Percentiles rank a stretch among this genome's conserved stretches.
These are phyloP conservation scores for Alternaria arbusti DNA, from an alignment of 2,329 filamentous ascomycete genomes.

Conservation along the genomic window DNA sequence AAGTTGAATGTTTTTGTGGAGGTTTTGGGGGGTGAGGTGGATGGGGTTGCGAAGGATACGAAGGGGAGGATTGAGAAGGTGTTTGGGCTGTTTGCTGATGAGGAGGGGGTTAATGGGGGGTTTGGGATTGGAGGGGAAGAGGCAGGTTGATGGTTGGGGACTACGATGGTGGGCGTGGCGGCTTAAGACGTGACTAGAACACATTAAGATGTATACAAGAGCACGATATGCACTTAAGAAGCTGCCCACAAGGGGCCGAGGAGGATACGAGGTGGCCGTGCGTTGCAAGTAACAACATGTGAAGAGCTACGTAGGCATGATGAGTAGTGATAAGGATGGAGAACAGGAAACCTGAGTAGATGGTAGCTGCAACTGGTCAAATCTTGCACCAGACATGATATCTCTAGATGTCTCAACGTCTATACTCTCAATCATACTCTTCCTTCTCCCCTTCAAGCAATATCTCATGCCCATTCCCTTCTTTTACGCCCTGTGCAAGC, in stretches of 20 bases:
- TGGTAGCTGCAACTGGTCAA: neutral
- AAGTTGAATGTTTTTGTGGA: neutral
- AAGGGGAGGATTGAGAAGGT: neutral
- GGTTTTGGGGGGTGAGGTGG: neutral
- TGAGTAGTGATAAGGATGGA: neutral
- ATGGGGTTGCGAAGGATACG: neutral
- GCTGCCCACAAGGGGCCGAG: neutral
- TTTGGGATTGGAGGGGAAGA: neutral
- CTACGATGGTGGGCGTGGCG: too few species aligned
- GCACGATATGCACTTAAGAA: fast-evolving
- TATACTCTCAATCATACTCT: neutral
- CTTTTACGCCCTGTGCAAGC: conserved; percentile 63
- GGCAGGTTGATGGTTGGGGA: fast-evolving
- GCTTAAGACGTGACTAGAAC: too few species aligned
- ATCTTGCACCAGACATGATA: neutral
- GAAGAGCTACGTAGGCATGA: neutral
- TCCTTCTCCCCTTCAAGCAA: conserved; percentile 59
- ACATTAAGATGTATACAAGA: neutral
- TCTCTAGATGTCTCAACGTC: fast-evolving
- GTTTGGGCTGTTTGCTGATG: neutral
- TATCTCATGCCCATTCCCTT: conserved; percentile 70
- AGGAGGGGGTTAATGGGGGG: neutral
- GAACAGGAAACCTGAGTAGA: neutral
- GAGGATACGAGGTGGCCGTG: neutral
- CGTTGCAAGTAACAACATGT: neutral